phyloP scores from a whole-genome alignment of 2,329 filamentous ascomycete genomes.

The Raffaelea deltoideospora region DNA sequence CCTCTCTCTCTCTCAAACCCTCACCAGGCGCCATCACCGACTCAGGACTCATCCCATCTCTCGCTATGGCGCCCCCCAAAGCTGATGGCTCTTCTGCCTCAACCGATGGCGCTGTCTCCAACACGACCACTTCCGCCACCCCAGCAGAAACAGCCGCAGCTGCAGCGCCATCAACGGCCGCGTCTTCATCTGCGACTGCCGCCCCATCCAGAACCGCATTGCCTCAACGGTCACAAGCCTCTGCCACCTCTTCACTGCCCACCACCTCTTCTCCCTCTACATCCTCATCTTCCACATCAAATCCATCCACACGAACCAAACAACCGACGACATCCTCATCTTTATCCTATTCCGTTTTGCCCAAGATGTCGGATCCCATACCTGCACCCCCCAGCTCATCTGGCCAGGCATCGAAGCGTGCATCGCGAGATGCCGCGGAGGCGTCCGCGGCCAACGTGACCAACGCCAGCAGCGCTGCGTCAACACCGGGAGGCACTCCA shows the following conservation, averaged over 20 bases:
- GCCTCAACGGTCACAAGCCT: too few relatives aligned
- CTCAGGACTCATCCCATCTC: background rate
- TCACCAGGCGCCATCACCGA: background rate
- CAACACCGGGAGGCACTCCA: constrained; percentile 23
- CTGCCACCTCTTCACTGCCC: constrained; percentile 1
- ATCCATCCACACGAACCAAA: background rate
- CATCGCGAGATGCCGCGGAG: constrained; percentile 24
- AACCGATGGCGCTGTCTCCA: background rate
- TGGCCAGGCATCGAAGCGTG: constrained; percentile 22
- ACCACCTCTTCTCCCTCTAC: constrained; percentile 1
- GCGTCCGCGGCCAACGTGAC: constrained; percentile 13
- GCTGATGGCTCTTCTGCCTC: background rate
- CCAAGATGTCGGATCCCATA: constrained; percentile 16
- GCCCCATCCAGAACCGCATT: constrained; percentile 1
- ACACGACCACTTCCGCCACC: constrained; percentile 1
- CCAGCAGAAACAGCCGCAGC: background rate
- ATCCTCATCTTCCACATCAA: constrained; percentile 11
- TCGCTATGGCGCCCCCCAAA: constrained; percentile 9
- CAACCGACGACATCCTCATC: constrained; percentile 8
- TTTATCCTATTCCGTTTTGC: constrained; percentile 14
- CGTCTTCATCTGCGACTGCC: constrained; percentile 1
- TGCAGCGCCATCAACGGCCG: background rate
- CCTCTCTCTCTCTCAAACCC: background rate
- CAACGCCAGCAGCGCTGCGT: constrained; percentile 1
- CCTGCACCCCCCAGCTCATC: constrained; percentile 1